Percentiles rank a stretch among this genome's conserved stretches.
These are phyloP conservation scores for Calamus simplicifolius DNA, from an alignment of 176 grass and related monocot genomes.

Conservation along the genomic window DNA sequence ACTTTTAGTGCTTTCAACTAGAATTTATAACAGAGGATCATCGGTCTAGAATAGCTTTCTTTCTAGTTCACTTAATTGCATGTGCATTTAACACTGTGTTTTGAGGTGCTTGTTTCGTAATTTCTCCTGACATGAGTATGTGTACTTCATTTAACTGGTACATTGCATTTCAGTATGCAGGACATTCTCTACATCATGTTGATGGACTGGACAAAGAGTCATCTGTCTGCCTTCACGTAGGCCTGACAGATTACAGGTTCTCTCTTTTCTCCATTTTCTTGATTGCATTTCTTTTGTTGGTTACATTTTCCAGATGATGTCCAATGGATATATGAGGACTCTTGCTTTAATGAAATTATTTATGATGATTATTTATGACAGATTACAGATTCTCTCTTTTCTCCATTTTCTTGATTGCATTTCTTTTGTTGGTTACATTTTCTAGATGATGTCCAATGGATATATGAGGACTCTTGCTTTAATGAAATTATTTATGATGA, in stretches of 20 bases:
- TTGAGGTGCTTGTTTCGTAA: not conserved
- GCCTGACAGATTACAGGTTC: conserved; percentile 94
- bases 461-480: not conserved
- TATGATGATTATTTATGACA: too few relatives aligned
- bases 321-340: not conserved
- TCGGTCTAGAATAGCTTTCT: too few relatives aligned
- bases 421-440: conserved; percentile 8
- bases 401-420: not conserved
- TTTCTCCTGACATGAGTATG: not conserved
- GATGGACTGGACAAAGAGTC: conserved; percentile 32
- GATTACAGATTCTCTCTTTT: conserved; percentile 6
- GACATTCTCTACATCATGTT: conserved; percentile 32
- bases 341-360: not conserved
- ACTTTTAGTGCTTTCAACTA: too few relatives aligned
- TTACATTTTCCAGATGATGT: not conserved
- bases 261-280: conserved; percentile 5
- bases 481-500: not conserved
- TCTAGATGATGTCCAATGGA: not conserved
- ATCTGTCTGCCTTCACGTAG: conserved; percentile 60
- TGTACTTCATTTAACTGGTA: not conserved
- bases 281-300: conserved; percentile 6
- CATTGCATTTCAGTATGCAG: conserved; percentile 62
- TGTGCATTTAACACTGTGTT: not conserved
- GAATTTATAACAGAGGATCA: too few relatives aligned
- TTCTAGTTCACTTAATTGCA: too few relatives aligned